Percentiles rank a stretch among this genome's conserved stretches.
Conservation (phyloP, 2,329 filamentous ascomycete genomes). For the Cladosporium sp. region DNA sequence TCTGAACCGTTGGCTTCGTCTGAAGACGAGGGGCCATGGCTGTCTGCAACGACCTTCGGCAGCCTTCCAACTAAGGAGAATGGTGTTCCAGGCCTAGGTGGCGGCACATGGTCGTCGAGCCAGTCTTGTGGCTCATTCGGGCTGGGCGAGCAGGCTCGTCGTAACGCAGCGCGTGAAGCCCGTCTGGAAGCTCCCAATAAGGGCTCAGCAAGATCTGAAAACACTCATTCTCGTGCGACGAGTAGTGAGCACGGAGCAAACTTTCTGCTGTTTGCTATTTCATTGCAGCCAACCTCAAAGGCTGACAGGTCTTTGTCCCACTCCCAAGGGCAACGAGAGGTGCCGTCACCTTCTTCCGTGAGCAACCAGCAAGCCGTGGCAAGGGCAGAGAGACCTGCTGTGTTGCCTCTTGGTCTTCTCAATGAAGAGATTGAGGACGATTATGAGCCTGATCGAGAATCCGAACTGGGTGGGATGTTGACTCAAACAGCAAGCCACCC, state of each 20-base stretch:
- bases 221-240: slow-evolving; percentile 30
- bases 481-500: slow-evolving; percentile 32
- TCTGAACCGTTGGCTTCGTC: slow-evolving; percentile 92
- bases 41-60: slow-evolving; percentile 54
- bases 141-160: slow-evolving; percentile 27
- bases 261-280: slow-evolving; percentile 77
- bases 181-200: slow-evolving; percentile 48
- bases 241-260: slow-evolving; percentile 43
- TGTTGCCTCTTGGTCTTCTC: slow-evolving; percentile 11
- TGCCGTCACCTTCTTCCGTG: slow-evolving; percentile 5
- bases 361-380: slow-evolving; percentile 2
- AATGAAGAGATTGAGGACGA: slow-evolving; percentile 13
- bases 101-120: slow-evolving; percentile 29
- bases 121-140: slow-evolving; percentile 29
- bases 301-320: slow-evolving; percentile 95
- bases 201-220: slow-evolving; percentile 27
- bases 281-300: slow-evolving; percentile 84
- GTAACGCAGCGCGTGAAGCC: slow-evolving; percentile 18
- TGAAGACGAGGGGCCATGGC: slow-evolving; percentile 68
- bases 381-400: slow-evolving; percentile 2
- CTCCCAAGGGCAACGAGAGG: slow-evolving; percentile 52
- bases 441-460: slow-evolving; percentile 7
- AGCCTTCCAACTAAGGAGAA: slow-evolving; percentile 28
- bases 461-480: slow-evolving; percentile 21
- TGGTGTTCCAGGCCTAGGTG: slow-evolving; percentile 40